Evolutionary conservation across 2,329 filamentous ascomycete genomes (phyloP).

Genomic region (Westerdykella ornata): DNA sequence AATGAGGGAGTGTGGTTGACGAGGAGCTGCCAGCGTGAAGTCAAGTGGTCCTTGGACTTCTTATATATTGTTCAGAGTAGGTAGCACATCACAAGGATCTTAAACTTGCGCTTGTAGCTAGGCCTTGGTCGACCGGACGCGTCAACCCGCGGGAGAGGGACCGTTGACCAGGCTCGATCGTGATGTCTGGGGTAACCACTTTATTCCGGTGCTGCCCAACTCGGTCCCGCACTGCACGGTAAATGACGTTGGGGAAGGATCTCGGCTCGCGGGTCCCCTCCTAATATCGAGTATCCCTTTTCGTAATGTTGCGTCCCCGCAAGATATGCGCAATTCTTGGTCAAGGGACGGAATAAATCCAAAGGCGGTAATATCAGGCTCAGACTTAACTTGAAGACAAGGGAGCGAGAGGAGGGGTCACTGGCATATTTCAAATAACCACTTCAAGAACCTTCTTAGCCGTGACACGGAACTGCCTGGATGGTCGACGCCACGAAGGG

Average conservation of each 20-base stretch:
- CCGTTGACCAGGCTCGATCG: too few species aligned
- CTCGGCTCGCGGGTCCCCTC: too few species aligned
- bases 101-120: not conserved
- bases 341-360: not conserved
- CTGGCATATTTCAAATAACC: slow-evolving; percentile 1
- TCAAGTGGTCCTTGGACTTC: not conserved
- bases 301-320: not conserved
- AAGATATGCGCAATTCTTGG: not conserved
- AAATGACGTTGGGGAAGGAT: not conserved
- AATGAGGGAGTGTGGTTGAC: not conserved
- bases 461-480: slow-evolving; percentile 6
- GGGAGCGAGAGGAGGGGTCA: slow-evolving; percentile 1
- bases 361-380: not conserved
- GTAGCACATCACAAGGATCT: too few species aligned
- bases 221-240: not conserved
- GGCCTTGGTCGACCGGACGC: not conserved
- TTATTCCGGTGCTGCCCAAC: not conserved
- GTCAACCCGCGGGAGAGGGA: not conserved
- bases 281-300: not conserved
- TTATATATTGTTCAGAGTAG: slow-evolving; percentile 3
- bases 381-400: not conserved
- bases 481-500: slow-evolving; percentile 8
- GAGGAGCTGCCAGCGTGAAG: not conserved
- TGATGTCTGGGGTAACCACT: not conserved
- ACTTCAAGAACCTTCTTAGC: slow-evolving; percentile 6